Evolutionary conservation across 345 rosid genomes (phyloP).

Genomic region (Sisymbrium altissimum): DNA sequence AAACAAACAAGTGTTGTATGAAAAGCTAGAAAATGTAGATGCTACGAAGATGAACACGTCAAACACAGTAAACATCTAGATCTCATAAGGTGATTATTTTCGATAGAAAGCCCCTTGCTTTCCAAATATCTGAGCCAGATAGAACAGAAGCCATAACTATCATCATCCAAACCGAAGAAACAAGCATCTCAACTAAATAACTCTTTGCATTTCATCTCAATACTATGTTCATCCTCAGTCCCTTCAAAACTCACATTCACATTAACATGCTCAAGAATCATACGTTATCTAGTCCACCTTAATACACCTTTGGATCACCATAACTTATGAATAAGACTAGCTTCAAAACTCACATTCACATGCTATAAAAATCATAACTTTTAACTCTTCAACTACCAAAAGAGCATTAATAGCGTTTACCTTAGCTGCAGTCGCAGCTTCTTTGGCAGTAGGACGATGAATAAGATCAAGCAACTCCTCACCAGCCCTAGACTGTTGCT

Average conservation of each 20-base stretch:
- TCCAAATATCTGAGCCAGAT: not conserved
- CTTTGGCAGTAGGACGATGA: slow-evolving; percentile 89
- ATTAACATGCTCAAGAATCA: too few relatives aligned
- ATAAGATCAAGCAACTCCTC: slow-evolving; percentile 90
- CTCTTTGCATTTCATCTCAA: not conserved
- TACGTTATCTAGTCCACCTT: too few relatives aligned
- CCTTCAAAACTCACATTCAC: not conserved
- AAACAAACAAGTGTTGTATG: not conserved
- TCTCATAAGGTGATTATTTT: not conserved
- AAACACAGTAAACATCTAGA: not conserved
- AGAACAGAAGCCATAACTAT: not conserved
- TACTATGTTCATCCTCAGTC: not conserved
- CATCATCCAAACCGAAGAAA: not conserved
- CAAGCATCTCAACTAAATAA: not conserved
- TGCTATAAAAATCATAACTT: not conserved
- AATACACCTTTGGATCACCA: too few relatives aligned
- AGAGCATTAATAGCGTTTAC: slow-evolving; percentile 33
- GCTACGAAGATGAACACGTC: not conserved
- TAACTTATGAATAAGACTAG: too few relatives aligned
- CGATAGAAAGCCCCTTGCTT: not conserved
- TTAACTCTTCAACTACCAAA: not conserved
- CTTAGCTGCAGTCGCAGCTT: slow-evolving; percentile 94
- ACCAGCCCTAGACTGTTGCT: slow-evolving; percentile 84
- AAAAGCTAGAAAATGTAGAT: not conserved
- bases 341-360: not conserved